Evolutionary conservation across 345 rosid species (phyloP).

Genomic region (Aurinia saxatilis): DNA sequence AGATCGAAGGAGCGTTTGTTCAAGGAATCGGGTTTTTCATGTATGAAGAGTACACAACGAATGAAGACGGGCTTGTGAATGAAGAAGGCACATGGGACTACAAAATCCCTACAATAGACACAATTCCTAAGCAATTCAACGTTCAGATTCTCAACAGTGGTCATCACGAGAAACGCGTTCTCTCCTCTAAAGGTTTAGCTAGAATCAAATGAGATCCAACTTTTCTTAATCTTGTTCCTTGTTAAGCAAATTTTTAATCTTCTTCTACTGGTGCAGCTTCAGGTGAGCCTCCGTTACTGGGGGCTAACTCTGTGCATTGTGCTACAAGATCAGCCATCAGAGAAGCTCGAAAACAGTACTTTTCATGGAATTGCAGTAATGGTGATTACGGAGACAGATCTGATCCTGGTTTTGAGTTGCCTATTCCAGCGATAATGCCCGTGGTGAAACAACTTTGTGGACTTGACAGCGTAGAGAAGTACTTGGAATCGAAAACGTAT

Average conservation of each 20-base stretch:
- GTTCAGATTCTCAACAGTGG: slow-evolving; percentile 75
- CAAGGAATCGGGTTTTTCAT: slow-evolving; percentile 92
- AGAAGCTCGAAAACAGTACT: slow-evolving; percentile 64
- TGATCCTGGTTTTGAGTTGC: slow-evolving; percentile 39
- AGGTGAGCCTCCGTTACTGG: slow-evolving; percentile 87
- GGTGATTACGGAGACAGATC: slow-evolving; percentile 7
- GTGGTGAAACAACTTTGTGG: slow-evolving; percentile 73
- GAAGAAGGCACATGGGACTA: slow-evolving; percentile 81
- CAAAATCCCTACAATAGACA: slow-evolving; percentile 85
- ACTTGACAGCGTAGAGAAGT: slow-evolving; percentile 55
- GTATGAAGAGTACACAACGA: slow-evolving; percentile 74
- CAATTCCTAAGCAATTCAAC: slow-evolving; percentile 70
- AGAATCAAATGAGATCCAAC: not conserved
- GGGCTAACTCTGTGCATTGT: slow-evolving; percentile 75
- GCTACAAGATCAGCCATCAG: slow-evolving; percentile 68
- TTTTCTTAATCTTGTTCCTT: not conserved
- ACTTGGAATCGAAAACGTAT: slow-evolving; percentile 35
- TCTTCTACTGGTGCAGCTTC: slow-evolving; percentile 52
- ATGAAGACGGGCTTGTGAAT: slow-evolving; percentile 60
- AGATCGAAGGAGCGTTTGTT: slow-evolving; percentile 95
- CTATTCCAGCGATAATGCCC: slow-evolving; percentile 83
- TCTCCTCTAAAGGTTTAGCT: slow-evolving; percentile 71
- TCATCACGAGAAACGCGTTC: slow-evolving; percentile 61
- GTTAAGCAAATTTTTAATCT: not conserved
- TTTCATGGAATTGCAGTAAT: slow-evolving; percentile 35